These are phyloP conservation scores for Cymodocea nodosa DNA, from an alignment of 116 monocot genomes.

Conservation along the genomic window DNA sequence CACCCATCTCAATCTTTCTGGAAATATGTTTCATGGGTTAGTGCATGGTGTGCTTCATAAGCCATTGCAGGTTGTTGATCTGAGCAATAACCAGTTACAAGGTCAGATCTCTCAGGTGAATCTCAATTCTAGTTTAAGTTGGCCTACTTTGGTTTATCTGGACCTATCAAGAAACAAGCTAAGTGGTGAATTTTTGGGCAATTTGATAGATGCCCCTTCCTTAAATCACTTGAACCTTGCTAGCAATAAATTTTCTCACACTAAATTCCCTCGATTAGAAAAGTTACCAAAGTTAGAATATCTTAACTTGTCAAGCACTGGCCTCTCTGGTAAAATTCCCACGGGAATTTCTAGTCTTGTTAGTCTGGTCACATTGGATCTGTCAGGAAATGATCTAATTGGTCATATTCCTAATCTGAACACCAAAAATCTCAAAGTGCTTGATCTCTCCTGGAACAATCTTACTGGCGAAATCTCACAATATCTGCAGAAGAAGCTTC, in stretches of 20 bases:
- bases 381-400: slow-evolving; percentile 55
- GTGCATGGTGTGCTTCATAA: slow-evolving; percentile 20
- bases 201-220: slow-evolving; percentile 12
- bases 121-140: slow-evolving; percentile 24
- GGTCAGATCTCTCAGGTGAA: slow-evolving; percentile 37
- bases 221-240: slow-evolving; percentile 72
- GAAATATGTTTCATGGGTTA: slow-evolving; percentile 42
- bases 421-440: slow-evolving; percentile 14
- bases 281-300: slow-evolving; percentile 37
- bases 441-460: slow-evolving; percentile 81
- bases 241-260: slow-evolving; percentile 41
- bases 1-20: slow-evolving; percentile 50
- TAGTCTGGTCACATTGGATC: slow-evolving; percentile 42
- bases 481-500: slow-evolving; percentile 30
- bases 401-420: slow-evolving; percentile 52
- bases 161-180: slow-evolving; percentile 64
- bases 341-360: slow-evolving; percentile 31
- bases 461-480: slow-evolving; percentile 61
- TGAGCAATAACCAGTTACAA: slow-evolving; percentile 67
- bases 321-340: slow-evolving; percentile 45
- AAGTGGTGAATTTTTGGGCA: slow-evolving; percentile 31
- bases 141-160: slow-evolving; percentile 39
- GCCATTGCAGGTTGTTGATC: slow-evolving; percentile 40
- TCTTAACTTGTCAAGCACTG: slow-evolving; percentile 63
- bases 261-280: slow-evolving; percentile 30